Evolutionary conservation across 2,329 filamentous ascomycete genomes (phyloP), one percentile per base, ranked within the genome.

Genomic region (Ophiostoma sp.): DNA sequence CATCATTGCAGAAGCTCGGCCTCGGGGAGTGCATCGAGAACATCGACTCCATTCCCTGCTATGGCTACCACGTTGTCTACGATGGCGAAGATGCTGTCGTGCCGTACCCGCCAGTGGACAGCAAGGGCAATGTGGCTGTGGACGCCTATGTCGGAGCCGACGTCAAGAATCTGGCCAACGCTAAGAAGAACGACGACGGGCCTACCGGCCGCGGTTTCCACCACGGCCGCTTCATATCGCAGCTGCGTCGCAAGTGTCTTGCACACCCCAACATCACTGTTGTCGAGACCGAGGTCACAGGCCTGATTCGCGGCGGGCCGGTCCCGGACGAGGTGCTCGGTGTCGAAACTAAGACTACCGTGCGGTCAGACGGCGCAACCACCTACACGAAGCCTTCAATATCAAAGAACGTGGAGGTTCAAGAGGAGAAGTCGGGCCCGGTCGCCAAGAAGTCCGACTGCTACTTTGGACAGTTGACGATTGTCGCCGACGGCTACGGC

Each of bases 401-500:
- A 66, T 27, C 64, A 18, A 36, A 42, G 9, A 49, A 40, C 11
- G 45, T 47, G 6, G 64, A 63, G 38, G 3, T 16, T 40, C 11
- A 38, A 49, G 44, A 58, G 11, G 42, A 66, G 42, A 42, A 64
- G 44, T 40, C 63, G 2, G 68, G n/a, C 16, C 55, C 68, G 16
- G 40, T 64, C 12, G 60, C 47, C 49, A 88, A 87, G 77, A 79
- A 81, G 69, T 72, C 78, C 69, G 93, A 97, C 77, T 89, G 84
- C 79, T 99, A 92, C 81, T 97, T 98, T 75, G 95, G 89, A 69
- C 84, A 90, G 71, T 82, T 99, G 71, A 99, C 94, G 36, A 87
- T 99, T 72, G 85, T 95, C 55, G 91, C 92, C 65, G 94, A 99
- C 79, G 95, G 95, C 71, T 99, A 98, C 78, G 88, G 87, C 69